Evolutionary conservation across 2,329 filamentous ascomycete species (phyloP).

Genomic region (Pseudocercospora eumusae): DNA sequence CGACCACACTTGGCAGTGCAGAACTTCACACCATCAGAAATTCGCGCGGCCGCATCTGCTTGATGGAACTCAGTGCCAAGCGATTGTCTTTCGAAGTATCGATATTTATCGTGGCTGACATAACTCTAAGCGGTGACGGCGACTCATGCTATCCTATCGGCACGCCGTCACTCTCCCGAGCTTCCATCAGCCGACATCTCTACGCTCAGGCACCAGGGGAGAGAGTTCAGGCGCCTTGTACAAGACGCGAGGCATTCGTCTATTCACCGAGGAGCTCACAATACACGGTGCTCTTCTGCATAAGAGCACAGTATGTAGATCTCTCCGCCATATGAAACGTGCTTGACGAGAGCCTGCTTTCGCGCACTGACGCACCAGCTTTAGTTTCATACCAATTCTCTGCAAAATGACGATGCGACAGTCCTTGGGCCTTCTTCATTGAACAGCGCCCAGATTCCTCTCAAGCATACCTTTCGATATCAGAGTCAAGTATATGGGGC

Average conservation of each 20-base stretch:
- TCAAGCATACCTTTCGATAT: conserved; percentile 9
- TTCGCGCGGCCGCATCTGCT: neutral
- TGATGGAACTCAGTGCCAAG: neutral
- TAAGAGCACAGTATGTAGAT: conserved; percentile 5
- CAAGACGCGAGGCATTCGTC: neutral
- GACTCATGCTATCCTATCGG: neutral
- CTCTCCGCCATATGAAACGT: conserved; percentile 7
- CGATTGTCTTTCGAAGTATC: neutral
- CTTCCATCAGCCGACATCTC: neutral
- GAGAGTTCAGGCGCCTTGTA: neutral
- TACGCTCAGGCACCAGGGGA: neutral
- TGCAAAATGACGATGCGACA: conserved; percentile 7
- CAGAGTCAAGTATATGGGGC: conserved; percentile 1
- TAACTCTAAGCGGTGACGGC: neutral
- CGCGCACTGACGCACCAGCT: neutral
- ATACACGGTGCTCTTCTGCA: neutral
- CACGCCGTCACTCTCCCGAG: neutral
- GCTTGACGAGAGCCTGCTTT: conserved; percentile 1
- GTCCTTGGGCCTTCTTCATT: neutral
- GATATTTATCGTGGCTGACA: neutral
- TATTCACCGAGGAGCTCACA: neutral
- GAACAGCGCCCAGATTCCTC: neutral
- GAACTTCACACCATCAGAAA: neutral
- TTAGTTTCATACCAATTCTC: neutral
- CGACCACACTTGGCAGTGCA: neutral